phyloP scores from a whole-genome alignment of 177 flowering plant species.

The Vitis hybrid region DNA sequence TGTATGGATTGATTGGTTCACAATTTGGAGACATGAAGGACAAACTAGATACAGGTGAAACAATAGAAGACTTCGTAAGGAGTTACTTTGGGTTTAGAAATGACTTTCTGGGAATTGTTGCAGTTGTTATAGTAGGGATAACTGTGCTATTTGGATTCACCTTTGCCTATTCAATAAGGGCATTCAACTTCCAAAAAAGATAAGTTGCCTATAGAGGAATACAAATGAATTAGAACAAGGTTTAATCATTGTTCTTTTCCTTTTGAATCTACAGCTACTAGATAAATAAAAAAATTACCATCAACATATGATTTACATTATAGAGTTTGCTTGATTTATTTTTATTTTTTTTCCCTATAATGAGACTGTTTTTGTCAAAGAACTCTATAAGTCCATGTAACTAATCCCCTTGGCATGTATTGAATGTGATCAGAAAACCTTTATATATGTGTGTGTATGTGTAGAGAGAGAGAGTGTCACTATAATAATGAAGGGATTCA shows the following conservation, averaged over 20 bases:
- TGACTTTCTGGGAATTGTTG: conserved; percentile 57
- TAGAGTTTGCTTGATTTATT: background rate
- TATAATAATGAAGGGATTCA: too few species aligned
- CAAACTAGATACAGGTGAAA: conserved; percentile 27
- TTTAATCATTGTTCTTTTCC: background rate
- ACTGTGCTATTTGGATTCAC: conserved; percentile 54
- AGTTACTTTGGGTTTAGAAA: conserved; percentile 49
- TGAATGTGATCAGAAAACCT: background rate
- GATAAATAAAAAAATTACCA: background rate
- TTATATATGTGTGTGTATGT: too few species aligned
- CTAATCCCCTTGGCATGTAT: background rate
- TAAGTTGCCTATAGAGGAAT: conserved; percentile 15
- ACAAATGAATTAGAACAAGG: too few species aligned
- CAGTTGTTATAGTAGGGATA: conserved; percentile 41
- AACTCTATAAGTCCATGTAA: background rate
- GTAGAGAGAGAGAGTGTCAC: too few species aligned
- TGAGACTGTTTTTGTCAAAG: background rate
- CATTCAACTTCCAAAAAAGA: conserved; percentile 75
- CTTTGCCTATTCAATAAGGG: conserved; percentile 64
- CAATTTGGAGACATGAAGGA: conserved; percentile 63
- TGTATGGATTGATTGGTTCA: conserved; percentile 71
- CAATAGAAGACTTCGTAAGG: conserved; percentile 45
- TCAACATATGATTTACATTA: background rate
- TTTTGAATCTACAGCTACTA: background rate
- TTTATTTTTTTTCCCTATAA: background rate